Base-by-base conservation (phyloP, 352 stramenopile genomes). In the Phytopythium montanum region DNA sequence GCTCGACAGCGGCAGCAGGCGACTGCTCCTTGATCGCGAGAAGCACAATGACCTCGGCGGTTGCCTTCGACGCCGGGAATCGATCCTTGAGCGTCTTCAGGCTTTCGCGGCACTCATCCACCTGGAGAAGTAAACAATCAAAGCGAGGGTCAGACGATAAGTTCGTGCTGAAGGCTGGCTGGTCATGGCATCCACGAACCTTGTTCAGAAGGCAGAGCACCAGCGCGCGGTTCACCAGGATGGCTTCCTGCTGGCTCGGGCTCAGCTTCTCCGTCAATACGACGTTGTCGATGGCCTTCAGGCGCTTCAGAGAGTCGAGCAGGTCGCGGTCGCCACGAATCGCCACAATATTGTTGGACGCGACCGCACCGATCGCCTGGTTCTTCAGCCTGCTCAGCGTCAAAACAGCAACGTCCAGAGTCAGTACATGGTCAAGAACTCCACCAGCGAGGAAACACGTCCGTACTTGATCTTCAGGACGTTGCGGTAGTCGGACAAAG, bases 221-320 rank as follows among this genome's bases (percentile, higher is more conserved):
- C 23, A 93, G 65, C 61, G 79, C 83, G 42, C 75, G 74, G 69
- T 94, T 94, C 19, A 72, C 74, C 6, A 92, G 62, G n/a, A 94
- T 76, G 0, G 83, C 79, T 54, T 92, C 80, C 49, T 90, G 83
- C 62, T 94, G 85, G 28, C 44, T 33, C 3, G 61, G 60, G 44
- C 52, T 81, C 21, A 92, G 72, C 59, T 93, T 94, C 56, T 88
- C 76, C 31, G 61, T 77, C 50, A 85, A 23, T 31, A 81, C 69
- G 8, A 71, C 68, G 14, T 69, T 52, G 54, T 88, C 78, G 45
- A 92, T 80, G 53, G 59, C 79, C 60, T 91, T 90, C 44, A 94
- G 66, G 0, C 83, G 79, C 78, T 94, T 94, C 44, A 92, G 71
- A 45, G 85, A 94, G 62, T 94, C 85, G n/a, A 94, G 71, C 8